These are phyloP conservation scores for Pseudogymnoascus verrucosus DNA, from an alignment of 2,329 filamentous ascomycete species.

Conservation along the genomic window DNA sequence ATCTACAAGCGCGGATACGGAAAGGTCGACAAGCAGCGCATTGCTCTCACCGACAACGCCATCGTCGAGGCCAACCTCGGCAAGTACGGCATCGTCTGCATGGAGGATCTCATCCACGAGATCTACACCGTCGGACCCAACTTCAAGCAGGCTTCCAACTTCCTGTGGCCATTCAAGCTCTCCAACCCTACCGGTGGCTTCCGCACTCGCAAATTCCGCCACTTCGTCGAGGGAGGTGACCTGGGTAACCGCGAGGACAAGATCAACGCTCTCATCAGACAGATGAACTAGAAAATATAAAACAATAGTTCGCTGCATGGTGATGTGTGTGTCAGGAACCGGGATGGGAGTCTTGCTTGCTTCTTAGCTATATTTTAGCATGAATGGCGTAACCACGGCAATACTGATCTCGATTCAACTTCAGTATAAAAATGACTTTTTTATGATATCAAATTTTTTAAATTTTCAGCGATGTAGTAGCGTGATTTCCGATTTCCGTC, in stretches of 20 bases:
- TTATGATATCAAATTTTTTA: slow-evolving; percentile 6
- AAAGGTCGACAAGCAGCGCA: slow-evolving; percentile 97
- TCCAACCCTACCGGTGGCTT: slow-evolving; percentile 97
- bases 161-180: slow-evolving; percentile 99
- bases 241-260: slow-evolving; percentile 96
- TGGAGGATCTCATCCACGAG: slow-evolving; percentile 99
- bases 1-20: slow-evolving; percentile 99
- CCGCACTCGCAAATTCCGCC: slow-evolving; percentile 95
- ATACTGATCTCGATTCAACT: slow-evolving; percentile 11
- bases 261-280: slow-evolving; percentile 92
- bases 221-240: slow-evolving; percentile 98
- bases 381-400: slow-evolving; percentile 18
- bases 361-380: slow-evolving; percentile 18
- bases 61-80: slow-evolving; percentile 95
- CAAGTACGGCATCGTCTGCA: slow-evolving; percentile 98
- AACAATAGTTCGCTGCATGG: slow-evolving; percentile 8
- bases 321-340: not conserved
- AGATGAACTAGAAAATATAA: slow-evolving; percentile 76
- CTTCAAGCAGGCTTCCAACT: slow-evolving; percentile 99
- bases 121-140: slow-evolving; percentile 98
- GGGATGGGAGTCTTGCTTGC: slow-evolving; percentile 12
- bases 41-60: slow-evolving; percentile 93
- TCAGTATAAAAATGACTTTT: slow-evolving; percentile 7
- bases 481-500: not conserved
- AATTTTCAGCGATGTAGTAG: slow-evolving; percentile 6